phyloP scores from a whole-genome alignment of 164 flowering plant genomes.

The Aristolochia fimbriata region DNA sequence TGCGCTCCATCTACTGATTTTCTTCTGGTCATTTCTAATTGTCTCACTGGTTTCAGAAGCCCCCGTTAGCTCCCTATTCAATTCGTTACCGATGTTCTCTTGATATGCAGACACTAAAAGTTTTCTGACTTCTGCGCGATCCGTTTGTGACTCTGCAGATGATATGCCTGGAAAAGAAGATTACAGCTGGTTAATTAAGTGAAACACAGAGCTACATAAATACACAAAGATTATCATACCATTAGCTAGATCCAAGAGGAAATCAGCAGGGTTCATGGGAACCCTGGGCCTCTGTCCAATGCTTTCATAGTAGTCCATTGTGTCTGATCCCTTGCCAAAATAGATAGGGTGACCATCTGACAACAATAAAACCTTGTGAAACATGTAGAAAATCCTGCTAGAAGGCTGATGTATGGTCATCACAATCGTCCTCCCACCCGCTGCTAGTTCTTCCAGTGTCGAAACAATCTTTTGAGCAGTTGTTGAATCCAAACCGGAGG shows the following conservation, averaged over 20 bases:
- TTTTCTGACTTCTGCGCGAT: neutral
- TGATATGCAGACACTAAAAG: neutral
- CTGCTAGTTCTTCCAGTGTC: constrained; percentile 38
- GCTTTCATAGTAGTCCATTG: constrained; percentile 46
- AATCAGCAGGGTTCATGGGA: constrained; percentile 71
- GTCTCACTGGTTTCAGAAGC: neutral
- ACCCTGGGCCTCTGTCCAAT: constrained; percentile 43
- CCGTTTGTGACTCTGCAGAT: constrained; percentile 14
- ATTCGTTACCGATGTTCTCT: neutral
- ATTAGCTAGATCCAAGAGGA: constrained; percentile 67
- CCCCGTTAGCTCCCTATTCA: neutral
- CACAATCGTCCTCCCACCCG: constrained; percentile 49
- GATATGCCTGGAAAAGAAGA: constrained; percentile 20
- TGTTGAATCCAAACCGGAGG: constrained; percentile 5
- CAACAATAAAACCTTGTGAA: constrained; percentile 50
- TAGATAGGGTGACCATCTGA: constrained; percentile 59
- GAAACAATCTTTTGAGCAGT: constrained; percentile 41
- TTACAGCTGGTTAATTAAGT: neutral
- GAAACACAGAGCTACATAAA: neutral
- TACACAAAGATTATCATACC: constrained; percentile 29
- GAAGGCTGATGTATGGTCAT: constrained; percentile 79
- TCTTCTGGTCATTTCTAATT: neutral
- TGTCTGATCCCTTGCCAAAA: constrained; percentile 46
- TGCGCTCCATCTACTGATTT: constrained; percentile 36
- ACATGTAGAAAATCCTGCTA: constrained; percentile 60